Conservation (phyloP, 345 rosid species). For the Brassica incana region DNA sequence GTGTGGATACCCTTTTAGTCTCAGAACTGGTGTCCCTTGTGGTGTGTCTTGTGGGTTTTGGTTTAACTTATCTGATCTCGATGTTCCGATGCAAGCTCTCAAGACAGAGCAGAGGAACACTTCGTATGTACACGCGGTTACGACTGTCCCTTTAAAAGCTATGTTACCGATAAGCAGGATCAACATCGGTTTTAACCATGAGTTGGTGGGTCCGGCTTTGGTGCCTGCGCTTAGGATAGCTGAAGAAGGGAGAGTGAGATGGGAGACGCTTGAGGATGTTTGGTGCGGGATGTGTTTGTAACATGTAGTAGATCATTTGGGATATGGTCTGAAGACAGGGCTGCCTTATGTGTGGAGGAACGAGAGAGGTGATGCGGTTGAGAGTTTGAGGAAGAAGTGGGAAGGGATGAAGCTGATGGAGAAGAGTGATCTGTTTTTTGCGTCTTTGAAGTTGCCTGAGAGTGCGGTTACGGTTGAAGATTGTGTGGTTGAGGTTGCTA, state of each 20-base stretch:
- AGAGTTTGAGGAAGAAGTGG: not conserved
- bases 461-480: not conserved
- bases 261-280: conserved; percentile 90
- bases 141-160: conserved; percentile 69
- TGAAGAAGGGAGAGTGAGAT: conserved; percentile 64
- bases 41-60: conserved; percentile 90
- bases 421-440: not conserved
- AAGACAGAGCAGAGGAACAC: conserved; percentile 70
- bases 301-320: conserved; percentile 73
- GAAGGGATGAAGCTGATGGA: not conserved
- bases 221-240: conserved; percentile 48
- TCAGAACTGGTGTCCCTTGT: conserved; percentile 76
- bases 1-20: conserved; percentile 95
- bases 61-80: conserved; percentile 85
- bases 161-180: conserved; percentile 85
- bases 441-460: not conserved
- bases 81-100: conserved; percentile 96
- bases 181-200: conserved; percentile 82
- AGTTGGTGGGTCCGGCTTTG: conserved; percentile 74
- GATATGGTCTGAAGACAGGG: conserved; percentile 60
- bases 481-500: not conserved
- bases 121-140: conserved; percentile 75
- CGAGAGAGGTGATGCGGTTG: not conserved
- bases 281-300: conserved; percentile 42
- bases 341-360: not conserved